phyloP scores from a whole-genome alignment of 306 rosid species.

The Fagus sylvatica region DNA sequence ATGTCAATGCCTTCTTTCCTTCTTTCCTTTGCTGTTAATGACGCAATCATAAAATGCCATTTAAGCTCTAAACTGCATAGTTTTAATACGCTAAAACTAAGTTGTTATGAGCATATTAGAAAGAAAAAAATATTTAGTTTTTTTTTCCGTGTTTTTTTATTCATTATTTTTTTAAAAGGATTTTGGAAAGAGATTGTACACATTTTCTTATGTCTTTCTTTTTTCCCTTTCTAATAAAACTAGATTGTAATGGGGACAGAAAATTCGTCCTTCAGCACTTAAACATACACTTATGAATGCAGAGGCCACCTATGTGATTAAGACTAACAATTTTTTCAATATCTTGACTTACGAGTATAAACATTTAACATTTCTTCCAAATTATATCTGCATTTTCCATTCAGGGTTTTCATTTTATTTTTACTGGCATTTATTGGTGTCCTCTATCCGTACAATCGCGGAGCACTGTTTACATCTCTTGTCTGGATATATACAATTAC shows the following conservation, averaged over 20 bases:
- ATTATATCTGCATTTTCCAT: constrained; percentile 19
- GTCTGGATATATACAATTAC: constrained; percentile 55
- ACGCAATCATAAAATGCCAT: no score
- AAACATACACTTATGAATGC: background rate
- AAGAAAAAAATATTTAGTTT: no score
- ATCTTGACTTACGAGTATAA: background rate
- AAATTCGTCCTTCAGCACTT: background rate
- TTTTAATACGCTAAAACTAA: no score
- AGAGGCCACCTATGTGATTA: background rate
- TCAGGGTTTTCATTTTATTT: constrained; percentile 63
- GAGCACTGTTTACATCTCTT: constrained; percentile 63
- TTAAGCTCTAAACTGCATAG: no score
- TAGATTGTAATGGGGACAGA: background rate
- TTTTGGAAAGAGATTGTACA: no score
- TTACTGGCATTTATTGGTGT: constrained; percentile 64
- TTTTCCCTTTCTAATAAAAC: no score
- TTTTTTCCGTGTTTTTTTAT: no score
- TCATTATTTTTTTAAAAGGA: no score
- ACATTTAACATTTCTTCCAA: constrained; percentile 7
- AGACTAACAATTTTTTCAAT: background rate
- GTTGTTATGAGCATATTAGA: no score
- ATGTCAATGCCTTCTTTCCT: no score
- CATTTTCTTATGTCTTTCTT: no score
- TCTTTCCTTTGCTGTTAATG: no score
- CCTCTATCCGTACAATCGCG: constrained; percentile 80